Evolutionary conservation across 2,329 filamentous ascomycete genomes (phyloP).

Genomic region (Lecanicillium sp.): DNA sequence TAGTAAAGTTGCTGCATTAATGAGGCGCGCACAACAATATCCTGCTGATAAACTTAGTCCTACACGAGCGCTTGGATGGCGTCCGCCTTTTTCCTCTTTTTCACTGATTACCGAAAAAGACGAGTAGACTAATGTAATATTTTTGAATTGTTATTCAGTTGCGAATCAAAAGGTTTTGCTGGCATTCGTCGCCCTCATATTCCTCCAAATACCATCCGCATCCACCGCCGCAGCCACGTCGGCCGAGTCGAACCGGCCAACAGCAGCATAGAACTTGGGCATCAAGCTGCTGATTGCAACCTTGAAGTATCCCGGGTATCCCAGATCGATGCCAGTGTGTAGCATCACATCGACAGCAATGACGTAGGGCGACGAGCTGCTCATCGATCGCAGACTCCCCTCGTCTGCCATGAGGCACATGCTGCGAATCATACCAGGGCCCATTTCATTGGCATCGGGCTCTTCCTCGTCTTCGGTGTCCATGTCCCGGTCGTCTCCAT

Average conservation of each 20-base stretch:
- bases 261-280: background rate
- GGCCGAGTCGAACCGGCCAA: background rate
- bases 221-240: slow-evolving; percentile 2
- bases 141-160: no score
- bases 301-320: background rate
- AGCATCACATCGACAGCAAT: slow-evolving; percentile 7
- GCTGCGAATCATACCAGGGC: background rate
- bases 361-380: background rate
- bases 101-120: no score
- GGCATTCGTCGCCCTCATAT: no score
- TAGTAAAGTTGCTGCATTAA: no score
- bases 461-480: background rate
- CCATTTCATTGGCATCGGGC: background rate
- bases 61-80: no score
- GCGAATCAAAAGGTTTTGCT: no score
- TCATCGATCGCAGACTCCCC: background rate
- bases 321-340: background rate
- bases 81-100: no score
- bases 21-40: no score
- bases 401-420: slow-evolving; percentile 4
- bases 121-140: no score
- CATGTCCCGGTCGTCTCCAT: background rate
- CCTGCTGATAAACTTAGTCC: no score
- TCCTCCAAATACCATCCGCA: slow-evolving; percentile 1
- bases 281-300: background rate